phyloP scores from a whole-genome alignment of 768 basidiomycete genomes.

The Calvatia gigantea region DNA sequence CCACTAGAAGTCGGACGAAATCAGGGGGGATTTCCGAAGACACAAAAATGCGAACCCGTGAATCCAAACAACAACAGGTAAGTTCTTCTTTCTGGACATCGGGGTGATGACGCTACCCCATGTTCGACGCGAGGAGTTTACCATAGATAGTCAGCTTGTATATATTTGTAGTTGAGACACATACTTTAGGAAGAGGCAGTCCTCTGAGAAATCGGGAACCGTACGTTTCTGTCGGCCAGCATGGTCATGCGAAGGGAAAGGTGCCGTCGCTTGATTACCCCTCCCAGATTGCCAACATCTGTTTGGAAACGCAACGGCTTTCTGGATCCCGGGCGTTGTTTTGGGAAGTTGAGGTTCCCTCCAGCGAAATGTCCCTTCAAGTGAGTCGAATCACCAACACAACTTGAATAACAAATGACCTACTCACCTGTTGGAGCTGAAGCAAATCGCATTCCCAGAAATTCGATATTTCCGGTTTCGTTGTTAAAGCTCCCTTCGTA shows the following conservation, averaged over 20 bases:
- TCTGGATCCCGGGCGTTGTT: neutral
- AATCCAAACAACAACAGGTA: slow-evolving; percentile 41
- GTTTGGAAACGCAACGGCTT: slow-evolving; percentile 1
- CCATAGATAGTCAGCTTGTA: neutral
- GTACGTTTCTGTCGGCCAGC: neutral
- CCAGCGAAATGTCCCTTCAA: slow-evolving; percentile 10
- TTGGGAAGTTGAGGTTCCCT: slow-evolving; percentile 5
- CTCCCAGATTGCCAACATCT: neutral
- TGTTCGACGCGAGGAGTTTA: neutral
- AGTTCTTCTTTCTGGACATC: slow-evolving; percentile 22
- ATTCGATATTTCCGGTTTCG: slow-evolving; percentile 30
- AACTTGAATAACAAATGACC: neutral
- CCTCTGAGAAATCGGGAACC: slow-evolving; percentile 23
- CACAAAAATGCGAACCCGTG: slow-evolving; percentile 28
- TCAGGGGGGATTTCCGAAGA: neutral
- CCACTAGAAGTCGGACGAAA: slow-evolving; percentile 16
- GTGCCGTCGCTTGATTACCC: neutral
- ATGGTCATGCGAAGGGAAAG: neutral
- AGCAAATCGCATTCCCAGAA: slow-evolving; percentile 46
- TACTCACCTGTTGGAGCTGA: slow-evolving; percentile 41
- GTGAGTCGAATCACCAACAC: neutral
- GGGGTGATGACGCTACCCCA: slow-evolving; percentile 36
- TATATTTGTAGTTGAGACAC: neutral
- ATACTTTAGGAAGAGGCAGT: slow-evolving; percentile 39
- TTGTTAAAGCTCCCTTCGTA: slow-evolving; percentile 38